These are phyloP conservation scores for Guyanaporus albipodus DNA, from an alignment of 768 basidiomycete genomes.

Conservation along the genomic window DNA sequence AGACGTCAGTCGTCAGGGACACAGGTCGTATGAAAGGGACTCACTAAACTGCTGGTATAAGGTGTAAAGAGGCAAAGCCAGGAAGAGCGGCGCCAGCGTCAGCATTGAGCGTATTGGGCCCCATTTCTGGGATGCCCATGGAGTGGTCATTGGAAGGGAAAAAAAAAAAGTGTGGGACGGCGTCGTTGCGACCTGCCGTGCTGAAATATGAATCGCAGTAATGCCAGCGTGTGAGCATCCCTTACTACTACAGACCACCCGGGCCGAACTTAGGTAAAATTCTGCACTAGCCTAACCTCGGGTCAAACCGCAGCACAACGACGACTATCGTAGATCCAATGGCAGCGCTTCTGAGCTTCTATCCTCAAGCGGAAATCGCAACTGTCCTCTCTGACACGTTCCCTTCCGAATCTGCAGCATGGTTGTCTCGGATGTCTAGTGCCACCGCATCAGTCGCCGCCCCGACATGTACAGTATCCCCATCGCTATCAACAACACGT, in stretches of 20 bases:
- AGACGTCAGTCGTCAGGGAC: slow-evolving; percentile 1
- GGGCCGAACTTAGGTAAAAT: too few relatives aligned
- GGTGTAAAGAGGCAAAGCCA: slow-evolving; percentile 46
- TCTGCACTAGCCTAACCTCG: too few relatives aligned
- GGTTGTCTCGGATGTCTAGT: slow-evolving; percentile 62
- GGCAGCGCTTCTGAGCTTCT: neutral
- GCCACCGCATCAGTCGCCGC: slow-evolving; percentile 39
- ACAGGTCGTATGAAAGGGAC: slow-evolving; percentile 11
- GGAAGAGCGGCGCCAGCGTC: slow-evolving; percentile 49
- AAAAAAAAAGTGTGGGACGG: too few relatives aligned
- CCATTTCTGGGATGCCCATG: slow-evolving; percentile 35
- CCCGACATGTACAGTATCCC: slow-evolving; percentile 59
- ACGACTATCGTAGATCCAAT: neutral
- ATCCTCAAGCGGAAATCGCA: neutral
- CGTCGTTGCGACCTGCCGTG: neutral
- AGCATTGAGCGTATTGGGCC: slow-evolving; percentile 58
- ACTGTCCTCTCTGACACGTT: neutral
- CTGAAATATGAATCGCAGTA: too few relatives aligned
- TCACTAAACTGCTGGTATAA: slow-evolving; percentile 47
- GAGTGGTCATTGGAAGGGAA: slow-evolving; percentile 6
- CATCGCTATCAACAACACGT: slow-evolving; percentile 38
- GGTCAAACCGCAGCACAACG: too few relatives aligned
- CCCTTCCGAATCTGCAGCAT: slow-evolving; percentile 41
- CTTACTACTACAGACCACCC: too few relatives aligned
- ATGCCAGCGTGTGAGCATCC: too few relatives aligned